These are phyloP conservation scores for Nemania sp. DNA, from an alignment of 2,329 filamentous ascomycete genomes.

Conservation along the genomic window DNA sequence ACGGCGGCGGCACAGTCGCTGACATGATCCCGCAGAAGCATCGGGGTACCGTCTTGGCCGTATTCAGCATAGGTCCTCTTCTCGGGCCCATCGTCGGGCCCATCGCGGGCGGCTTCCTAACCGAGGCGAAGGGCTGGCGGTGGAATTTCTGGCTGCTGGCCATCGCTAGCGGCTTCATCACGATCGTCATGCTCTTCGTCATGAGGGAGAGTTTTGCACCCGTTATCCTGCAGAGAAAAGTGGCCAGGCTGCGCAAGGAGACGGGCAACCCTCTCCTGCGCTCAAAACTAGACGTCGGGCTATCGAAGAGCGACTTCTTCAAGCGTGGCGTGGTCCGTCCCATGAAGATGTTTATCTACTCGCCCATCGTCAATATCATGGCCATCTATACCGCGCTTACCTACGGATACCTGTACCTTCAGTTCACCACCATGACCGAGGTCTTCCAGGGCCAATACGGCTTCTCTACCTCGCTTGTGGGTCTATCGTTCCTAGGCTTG, in stretches of 20 bases:
- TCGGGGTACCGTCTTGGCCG: slow-evolving; percentile 54
- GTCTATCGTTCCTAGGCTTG: slow-evolving; percentile 47
- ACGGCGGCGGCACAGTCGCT: slow-evolving; percentile 68
- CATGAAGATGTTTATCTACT: slow-evolving; percentile 44
- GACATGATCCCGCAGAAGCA: slow-evolving; percentile 61
- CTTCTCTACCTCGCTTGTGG: slow-evolving; percentile 43
- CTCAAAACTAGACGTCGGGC: slow-evolving; percentile 50
- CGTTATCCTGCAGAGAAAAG: slow-evolving; percentile 44
- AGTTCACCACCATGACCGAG: slow-evolving; percentile 48
- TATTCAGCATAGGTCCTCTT: slow-evolving; percentile 41
- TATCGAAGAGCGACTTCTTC: slow-evolving; percentile 40
- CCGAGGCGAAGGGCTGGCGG: slow-evolving; percentile 42
- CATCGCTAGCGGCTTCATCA: slow-evolving; percentile 39
- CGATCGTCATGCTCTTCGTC: slow-evolving; percentile 39
- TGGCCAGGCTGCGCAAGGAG: slow-evolving; percentile 45
- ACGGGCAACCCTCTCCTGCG: slow-evolving; percentile 54
- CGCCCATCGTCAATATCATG: slow-evolving; percentile 42
- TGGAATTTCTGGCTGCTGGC: slow-evolving; percentile 46
- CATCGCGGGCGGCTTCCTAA: slow-evolving; percentile 43
- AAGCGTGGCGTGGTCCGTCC: slow-evolving; percentile 44
- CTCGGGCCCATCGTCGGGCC: slow-evolving; percentile 44
- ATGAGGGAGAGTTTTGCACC: slow-evolving; percentile 47
- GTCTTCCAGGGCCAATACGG: slow-evolving; percentile 46
- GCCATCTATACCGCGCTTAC: slow-evolving; percentile 38
- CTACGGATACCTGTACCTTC: slow-evolving; percentile 46